These are phyloP conservation scores for Camptophora hylomeconis DNA, from an alignment of 2,329 filamentous ascomycete genomes.

Conservation along the genomic window DNA sequence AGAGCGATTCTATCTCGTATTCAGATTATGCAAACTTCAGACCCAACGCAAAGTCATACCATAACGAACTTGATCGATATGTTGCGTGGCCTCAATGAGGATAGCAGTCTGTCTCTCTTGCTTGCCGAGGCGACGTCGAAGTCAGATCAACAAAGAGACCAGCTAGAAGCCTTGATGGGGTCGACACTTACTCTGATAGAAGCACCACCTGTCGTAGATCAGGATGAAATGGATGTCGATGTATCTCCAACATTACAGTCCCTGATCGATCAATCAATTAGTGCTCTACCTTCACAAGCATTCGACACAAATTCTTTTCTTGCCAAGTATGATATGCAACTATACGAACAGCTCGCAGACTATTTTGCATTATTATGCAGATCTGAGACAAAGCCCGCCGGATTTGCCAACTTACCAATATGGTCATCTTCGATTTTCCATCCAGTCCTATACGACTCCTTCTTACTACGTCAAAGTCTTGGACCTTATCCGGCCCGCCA, in stretches of 20 bases:
- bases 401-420: slow-evolving; percentile 26
- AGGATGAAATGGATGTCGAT: slow-evolving; percentile 38
- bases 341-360: slow-evolving; percentile 27
- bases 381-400: slow-evolving; percentile 20
- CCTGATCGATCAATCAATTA: too few species aligned
- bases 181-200: slow-evolving; percentile 49
- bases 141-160: slow-evolving; percentile 58
- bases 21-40: slow-evolving; percentile 5
- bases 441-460: slow-evolving; percentile 9
- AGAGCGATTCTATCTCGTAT: too few species aligned
- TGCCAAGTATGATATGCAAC: slow-evolving; percentile 18
- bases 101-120: slow-evolving; percentile 46
- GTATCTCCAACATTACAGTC: too few species aligned
- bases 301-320: slow-evolving; percentile 27
- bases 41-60: too few species aligned
- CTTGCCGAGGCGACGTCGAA: slow-evolving; percentile 55
- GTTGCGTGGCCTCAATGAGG: slow-evolving; percentile 53
- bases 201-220: slow-evolving; percentile 37
- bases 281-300: slow-evolving; percentile 19
- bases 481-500: slow-evolving; percentile 40
- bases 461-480: slow-evolving; percentile 29
- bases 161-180: slow-evolving; percentile 62
- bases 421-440: slow-evolving; percentile 17
- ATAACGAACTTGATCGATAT: slow-evolving; percentile 53
- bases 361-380: slow-evolving; percentile 24